Base-by-base conservation (phyloP, 2,329 filamentous ascomycete species). In the Colletotrichum tofieldiae region DNA sequence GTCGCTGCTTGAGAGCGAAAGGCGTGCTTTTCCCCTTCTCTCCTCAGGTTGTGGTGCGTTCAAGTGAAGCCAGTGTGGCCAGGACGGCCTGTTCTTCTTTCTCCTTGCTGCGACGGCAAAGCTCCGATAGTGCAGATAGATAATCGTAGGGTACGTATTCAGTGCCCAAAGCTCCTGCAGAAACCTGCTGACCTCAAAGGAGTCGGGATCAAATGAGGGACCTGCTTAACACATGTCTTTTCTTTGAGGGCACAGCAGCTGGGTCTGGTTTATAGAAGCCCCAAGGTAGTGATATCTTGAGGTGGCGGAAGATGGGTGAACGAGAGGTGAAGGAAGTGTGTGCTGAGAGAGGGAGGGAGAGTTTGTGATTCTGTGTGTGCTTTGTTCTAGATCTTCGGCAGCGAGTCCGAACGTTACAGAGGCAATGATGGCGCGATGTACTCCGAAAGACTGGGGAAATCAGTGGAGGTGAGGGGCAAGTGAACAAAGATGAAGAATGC, bases 111-210 rank as follows among this genome's bases (percentile, higher is more conserved):
- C 35, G 45, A 62, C 26, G 52, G 60, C 35, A 65, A 47, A 72
- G 47, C 52, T 71, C 54, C 56, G 35, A 71, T 47, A 47, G 66
- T 18, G 37, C 47, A 41, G 71, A 32, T 49, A 58, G 47, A 43
- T 37, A 65, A 72, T 65, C 37, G 60, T 65, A 65, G 32, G 52
- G 65, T 68, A 68, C 70, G 54, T 65, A 61, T 71, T 65, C 41
- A 43, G 55, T 71, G 60, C 70, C 70, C 70, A 62, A 55, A 71
- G 52, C 90, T 93, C 91, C 92, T 94, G 93, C 92, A 94, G 93
- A 89, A 89, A 86, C 92, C 91, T 89, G 92, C 92, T 94, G 92
- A 92, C 91, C 91, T 93, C 90, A 92, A 92, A 92, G 91, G 90
- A 92, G 89, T 87, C 81, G 79, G 73, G 77, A 79, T 79, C 63